Evolutionary conservation across 768 basidiomycete genomes (phyloP).

Genomic region (Multifurca ochricompacta): DNA sequence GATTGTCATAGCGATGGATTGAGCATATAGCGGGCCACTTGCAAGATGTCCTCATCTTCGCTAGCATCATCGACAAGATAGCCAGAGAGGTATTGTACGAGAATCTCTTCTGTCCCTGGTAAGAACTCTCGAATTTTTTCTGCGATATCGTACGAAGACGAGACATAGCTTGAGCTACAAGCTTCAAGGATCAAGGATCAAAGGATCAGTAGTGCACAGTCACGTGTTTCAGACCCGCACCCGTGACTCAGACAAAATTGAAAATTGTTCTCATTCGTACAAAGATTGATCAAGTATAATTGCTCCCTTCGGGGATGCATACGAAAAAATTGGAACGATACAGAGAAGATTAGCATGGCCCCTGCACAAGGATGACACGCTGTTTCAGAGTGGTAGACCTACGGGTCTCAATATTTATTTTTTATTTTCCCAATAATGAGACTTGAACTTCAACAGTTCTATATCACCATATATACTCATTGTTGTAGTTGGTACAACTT

Average conservation of each 20-base stretch:
- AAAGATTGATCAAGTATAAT: neutral
- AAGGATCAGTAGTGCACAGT: neutral
- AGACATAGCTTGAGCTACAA: slow-evolving; percentile 48
- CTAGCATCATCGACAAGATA: slow-evolving; percentile 85
- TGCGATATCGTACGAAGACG: slow-evolving; percentile 70
- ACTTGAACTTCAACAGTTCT: slow-evolving; percentile 99
- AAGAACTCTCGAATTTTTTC: slow-evolving; percentile 65
- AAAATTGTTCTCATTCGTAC: neutral
- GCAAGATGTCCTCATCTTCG: slow-evolving; percentile 82
- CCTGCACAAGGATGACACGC: slow-evolving; percentile 99
- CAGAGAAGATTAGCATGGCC: slow-evolving; percentile 99
- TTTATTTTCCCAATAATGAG: slow-evolving; percentile 99
- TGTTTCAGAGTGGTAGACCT: slow-evolving; percentile 82
- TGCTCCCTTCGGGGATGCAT: slow-evolving; percentile 90
- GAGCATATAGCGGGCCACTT: slow-evolving; percentile 64
- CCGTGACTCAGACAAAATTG: slow-evolving; percentile 6
- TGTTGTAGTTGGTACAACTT: no score
- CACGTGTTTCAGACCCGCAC: neutral
- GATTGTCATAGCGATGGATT: slow-evolving; percentile 61
- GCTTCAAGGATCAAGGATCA: no score
- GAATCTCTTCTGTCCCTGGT: slow-evolving; percentile 75
- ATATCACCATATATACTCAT: no score
- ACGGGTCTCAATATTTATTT: slow-evolving; percentile 38
- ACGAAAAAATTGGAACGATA: slow-evolving; percentile 99
- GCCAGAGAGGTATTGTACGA: slow-evolving; percentile 82